Conservation (phyloP, 73 alveolate genomes). For the Blepharisma japonicum region DNA sequence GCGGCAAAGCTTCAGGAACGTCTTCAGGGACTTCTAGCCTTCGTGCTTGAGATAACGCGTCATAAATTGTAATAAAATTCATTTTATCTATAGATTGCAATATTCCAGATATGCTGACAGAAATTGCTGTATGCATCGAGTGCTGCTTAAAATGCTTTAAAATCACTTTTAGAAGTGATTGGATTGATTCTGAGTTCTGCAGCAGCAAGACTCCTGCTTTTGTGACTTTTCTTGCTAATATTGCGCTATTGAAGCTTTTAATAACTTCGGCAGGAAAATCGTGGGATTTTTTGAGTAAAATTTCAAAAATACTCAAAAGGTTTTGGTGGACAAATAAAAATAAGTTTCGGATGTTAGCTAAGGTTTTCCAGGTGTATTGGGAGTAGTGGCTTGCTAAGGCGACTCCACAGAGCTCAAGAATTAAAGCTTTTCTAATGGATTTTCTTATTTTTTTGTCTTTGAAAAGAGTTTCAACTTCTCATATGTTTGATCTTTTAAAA, state of each 20-base stretch:
- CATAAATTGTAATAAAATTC: not conserved
- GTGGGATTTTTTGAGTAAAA: no score
- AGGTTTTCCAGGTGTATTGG: not conserved
- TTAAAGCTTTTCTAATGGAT: constrained; percentile 3
- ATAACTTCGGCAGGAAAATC: no score
- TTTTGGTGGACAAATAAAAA: constrained; percentile 7
- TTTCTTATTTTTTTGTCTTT: constrained; percentile 4
- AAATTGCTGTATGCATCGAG: not conserved
- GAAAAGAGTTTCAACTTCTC: not conserved
- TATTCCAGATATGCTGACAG: not conserved
- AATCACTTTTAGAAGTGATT: constrained; percentile 4
- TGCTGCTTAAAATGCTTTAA: constrained; percentile 6
- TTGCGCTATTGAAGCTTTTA: not conserved
- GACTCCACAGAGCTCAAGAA: constrained; percentile 26
- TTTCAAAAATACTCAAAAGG: not conserved
- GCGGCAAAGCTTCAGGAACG: not conserved
- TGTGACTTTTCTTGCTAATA: not conserved
- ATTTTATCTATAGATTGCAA: not conserved
- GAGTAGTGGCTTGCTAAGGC: not conserved
- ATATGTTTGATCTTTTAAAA: not conserved
- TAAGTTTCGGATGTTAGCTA: not conserved
- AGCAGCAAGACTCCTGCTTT: not conserved
- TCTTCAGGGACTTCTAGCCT: no score
- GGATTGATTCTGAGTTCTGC: not conserved
- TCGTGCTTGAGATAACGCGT: constrained; percentile 4